Evolutionary conservation across 169 alveolate genomes (phyloP).

Genomic region (Cyclospora cayetanensis): DNA sequence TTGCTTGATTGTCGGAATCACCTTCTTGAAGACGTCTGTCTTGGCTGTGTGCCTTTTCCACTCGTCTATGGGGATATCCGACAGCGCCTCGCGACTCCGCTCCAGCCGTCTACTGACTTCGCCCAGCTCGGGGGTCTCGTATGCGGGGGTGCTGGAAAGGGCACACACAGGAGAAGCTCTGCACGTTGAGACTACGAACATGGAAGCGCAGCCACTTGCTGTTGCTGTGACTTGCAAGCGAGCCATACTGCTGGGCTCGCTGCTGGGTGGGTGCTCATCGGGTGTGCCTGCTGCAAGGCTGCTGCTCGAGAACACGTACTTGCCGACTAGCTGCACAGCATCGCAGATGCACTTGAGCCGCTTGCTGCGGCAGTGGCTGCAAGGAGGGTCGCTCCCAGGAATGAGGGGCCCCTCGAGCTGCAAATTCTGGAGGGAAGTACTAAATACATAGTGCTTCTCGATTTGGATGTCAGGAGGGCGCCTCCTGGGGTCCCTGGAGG

Average conservation of each 20-base stretch:
- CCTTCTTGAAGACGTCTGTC: constrained; percentile 44
- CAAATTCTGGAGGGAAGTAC: background rate
- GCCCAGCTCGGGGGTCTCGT: background rate
- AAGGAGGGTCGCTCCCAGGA: constrained; percentile 42
- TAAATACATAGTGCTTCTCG: background rate
- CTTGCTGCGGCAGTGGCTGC: constrained; percentile 43
- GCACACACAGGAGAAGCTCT: constrained; percentile 33
- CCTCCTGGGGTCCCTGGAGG: background rate
- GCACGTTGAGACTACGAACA: background rate
- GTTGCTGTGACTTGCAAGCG: background rate
- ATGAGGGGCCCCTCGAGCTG: constrained; percentile 47
- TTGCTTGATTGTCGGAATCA: constrained; percentile 10
- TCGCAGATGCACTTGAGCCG: constrained; percentile 52
- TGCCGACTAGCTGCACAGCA: constrained; percentile 36
- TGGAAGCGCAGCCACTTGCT: background rate
- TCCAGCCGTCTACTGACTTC: background rate
- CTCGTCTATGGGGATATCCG: constrained; percentile 50
- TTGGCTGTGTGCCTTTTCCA: constrained; percentile 71
- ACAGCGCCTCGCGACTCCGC: constrained; percentile 12
- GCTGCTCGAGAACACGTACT: background rate
- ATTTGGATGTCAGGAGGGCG: background rate
- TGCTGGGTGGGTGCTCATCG: background rate
- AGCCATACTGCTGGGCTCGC: background rate
- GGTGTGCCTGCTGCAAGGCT: background rate
- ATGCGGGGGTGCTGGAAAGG: constrained; percentile 32